Conservation (phyloP, 2,329 filamentous ascomycete genomes). For the Penicillium sp. region DNA sequence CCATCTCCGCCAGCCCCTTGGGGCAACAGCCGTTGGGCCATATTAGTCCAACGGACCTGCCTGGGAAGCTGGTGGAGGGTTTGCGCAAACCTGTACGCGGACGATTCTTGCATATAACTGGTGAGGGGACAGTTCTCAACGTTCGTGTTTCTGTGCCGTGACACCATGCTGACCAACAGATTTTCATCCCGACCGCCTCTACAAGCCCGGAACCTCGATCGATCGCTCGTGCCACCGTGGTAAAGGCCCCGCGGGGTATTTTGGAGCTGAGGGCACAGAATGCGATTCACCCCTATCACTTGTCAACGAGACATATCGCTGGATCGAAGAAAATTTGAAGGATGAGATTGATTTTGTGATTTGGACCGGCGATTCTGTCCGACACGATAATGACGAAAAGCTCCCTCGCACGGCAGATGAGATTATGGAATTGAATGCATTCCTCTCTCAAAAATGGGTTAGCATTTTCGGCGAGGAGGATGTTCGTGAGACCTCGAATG, state of each 20-base stretch:
- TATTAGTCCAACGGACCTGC: not conserved
- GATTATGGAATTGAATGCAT: conserved; percentile 74
- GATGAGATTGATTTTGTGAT: conserved; percentile 84
- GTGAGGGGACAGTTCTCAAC: conserved; percentile 15
- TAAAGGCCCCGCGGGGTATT: conserved; percentile 72
- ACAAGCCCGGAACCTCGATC: conserved; percentile 74
- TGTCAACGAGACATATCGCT: conserved; percentile 84
- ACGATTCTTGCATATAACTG: conserved; percentile 41
- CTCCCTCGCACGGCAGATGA: conserved; percentile 73
- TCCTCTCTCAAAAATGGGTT: conserved; percentile 72
- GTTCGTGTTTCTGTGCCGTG: not conserved
- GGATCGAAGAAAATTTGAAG: conserved; percentile 76
- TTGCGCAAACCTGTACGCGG: conserved; percentile 20
- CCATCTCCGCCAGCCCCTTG: conserved; percentile 16
- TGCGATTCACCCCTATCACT: conserved; percentile 83
- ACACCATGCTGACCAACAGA: conserved; percentile 55
- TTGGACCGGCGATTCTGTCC: conserved; percentile 88
- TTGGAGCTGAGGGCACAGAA: conserved; percentile 80
- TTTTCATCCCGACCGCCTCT: conserved; percentile 86
- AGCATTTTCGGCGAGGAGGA: conserved; percentile 64
- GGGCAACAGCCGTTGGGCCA: conserved; percentile 14
- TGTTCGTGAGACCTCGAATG: conserved; percentile 45
- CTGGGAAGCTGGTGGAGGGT: not conserved
- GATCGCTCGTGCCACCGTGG: conserved; percentile 73
- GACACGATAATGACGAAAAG: conserved; percentile 83